These are phyloP conservation scores for Gryganskiella cystojenkinii DNA, from an alignment of 192 early-diverging fungal species.

Conservation along the genomic window DNA sequence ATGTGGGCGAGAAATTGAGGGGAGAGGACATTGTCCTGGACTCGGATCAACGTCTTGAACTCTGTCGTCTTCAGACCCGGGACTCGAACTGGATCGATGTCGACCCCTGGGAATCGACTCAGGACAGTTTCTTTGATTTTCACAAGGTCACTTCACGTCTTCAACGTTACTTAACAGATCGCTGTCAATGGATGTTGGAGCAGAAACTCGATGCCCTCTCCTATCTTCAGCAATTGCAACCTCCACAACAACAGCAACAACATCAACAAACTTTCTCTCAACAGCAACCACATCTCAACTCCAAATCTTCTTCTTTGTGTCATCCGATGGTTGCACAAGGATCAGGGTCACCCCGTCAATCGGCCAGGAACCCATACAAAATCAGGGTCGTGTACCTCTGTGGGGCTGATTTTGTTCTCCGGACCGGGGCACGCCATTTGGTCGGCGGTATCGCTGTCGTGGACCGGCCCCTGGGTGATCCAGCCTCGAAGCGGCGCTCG, in stretches of 20 bases:
- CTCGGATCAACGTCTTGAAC: constrained; percentile 32
- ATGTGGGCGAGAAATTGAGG: constrained; percentile 44
- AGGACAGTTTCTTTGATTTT: constrained; percentile 38
- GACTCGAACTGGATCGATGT: constrained; percentile 56
- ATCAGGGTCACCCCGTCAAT: constrained; percentile 39
- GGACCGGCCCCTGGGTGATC: constrained; percentile 38
- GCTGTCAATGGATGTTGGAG: constrained; percentile 19
- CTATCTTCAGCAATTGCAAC: constrained; percentile 2
- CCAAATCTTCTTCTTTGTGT: constrained; percentile 9
- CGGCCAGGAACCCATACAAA: constrained; percentile 37
- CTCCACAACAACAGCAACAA: constrained; percentile 12
- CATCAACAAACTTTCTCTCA: neutral
- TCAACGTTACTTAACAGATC: constrained; percentile 37
- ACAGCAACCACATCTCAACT: neutral
- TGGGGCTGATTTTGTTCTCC: constrained; percentile 51
- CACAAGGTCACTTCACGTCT: constrained; percentile 41
- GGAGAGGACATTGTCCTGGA: constrained; percentile 34
- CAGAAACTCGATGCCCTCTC: constrained; percentile 26
- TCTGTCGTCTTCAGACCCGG: constrained; percentile 39
- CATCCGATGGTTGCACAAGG: constrained; percentile 33
- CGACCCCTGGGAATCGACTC: constrained; percentile 49
- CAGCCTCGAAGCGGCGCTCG: constrained; percentile 36
- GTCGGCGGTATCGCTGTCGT: constrained; percentile 40
- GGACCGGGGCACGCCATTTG: constrained; percentile 48
- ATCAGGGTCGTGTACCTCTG: constrained; percentile 56